phyloP scores from a whole-genome alignment of 2,329 filamentous ascomycete species.

The Fusarium hainanense region DNA sequence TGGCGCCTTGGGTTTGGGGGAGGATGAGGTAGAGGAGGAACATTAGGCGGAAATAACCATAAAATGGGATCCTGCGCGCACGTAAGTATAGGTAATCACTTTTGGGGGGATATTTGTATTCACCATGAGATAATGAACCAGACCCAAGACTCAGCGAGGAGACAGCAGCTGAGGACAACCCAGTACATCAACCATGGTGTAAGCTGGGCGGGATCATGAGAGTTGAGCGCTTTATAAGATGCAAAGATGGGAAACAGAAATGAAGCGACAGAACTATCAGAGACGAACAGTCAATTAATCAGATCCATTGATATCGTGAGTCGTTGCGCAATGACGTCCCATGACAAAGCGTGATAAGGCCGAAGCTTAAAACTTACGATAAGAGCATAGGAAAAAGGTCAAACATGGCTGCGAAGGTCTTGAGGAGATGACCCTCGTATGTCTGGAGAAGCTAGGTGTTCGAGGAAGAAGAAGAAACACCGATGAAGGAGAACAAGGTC shows the following conservation, averaged over 20 bases:
- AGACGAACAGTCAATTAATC: constrained; percentile 18
- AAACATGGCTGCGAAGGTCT: constrained; percentile 68
- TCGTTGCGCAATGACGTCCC: constrained; percentile 34
- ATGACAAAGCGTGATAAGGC: constrained; percentile 35
- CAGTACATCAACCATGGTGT: constrained; percentile 99
- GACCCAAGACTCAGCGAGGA: constrained; percentile 87
- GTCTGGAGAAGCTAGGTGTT: neutral
- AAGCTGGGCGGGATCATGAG: constrained; percentile 86
- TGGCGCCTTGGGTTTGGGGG: constrained; percentile 96
- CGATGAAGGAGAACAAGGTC: neutral
- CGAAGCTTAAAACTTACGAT: constrained; percentile 67
- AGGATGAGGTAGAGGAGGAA: constrained; percentile 94
- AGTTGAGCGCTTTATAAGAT: constrained; percentile 97
- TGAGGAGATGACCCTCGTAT: constrained; percentile 15
- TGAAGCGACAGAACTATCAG: constrained; percentile 79
- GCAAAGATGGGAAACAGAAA: constrained; percentile 96
- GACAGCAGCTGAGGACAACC: constrained; percentile 86
- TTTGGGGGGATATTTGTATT: neutral
- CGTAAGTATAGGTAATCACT: neutral
- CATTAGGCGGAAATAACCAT: constrained; percentile 87
- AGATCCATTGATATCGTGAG: constrained; percentile 7
- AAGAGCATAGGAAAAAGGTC: constrained; percentile 80
- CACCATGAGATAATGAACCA: constrained; percentile 85
- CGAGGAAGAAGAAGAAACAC: neutral
- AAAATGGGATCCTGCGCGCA: constrained; percentile 81